phyloP scores from a whole-genome alignment of 805 yeast genomes.

The Suhomyces kilbournensis region DNA sequence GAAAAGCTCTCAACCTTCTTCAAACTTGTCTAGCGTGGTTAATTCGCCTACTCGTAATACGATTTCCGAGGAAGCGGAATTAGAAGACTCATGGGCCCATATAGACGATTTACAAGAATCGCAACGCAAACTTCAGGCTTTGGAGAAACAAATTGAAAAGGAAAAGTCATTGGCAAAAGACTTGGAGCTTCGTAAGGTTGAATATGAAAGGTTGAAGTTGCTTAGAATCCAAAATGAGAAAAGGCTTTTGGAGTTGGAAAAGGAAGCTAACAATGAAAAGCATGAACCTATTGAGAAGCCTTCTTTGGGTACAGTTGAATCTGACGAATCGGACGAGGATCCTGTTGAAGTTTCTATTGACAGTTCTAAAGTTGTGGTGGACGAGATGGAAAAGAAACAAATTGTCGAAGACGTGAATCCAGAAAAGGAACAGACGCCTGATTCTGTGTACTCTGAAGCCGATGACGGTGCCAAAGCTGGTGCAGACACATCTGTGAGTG shows the following conservation, averaged over 20 bases:
- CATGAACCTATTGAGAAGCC: background rate
- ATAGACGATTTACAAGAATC: conserved; percentile 22
- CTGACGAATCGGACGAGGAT: conserved; percentile 1
- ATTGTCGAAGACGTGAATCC: background rate
- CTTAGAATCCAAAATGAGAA: conserved; percentile 28
- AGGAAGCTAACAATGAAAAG: conserved; percentile 5
- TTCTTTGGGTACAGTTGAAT: conserved; percentile 1
- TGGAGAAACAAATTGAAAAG: conserved; percentile 35
- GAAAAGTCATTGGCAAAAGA: conserved; percentile 38
- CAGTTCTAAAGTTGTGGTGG: conserved; percentile 21
- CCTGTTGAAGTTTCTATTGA: conserved; percentile 16
- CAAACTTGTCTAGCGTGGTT: conserved; percentile 14
- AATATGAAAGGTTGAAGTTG: conserved; percentile 32
- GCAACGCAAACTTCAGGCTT: conserved; percentile 23
- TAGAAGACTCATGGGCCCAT: conserved; percentile 20
- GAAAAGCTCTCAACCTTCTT: conserved; percentile 5
- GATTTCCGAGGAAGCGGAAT: conserved; percentile 17
- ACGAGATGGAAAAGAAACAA: conserved; percentile 21
- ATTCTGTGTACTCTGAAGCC: conserved; percentile 5
- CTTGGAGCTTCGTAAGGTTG: conserved; percentile 36
- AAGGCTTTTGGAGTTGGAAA: conserved; percentile 14
- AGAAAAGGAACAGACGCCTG: background rate
- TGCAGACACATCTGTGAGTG: conserved; percentile 6
- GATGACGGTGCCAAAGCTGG: background rate
- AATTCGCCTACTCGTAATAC: conserved; percentile 6